phyloP scores from a whole-genome alignment of 257 asterid species.

The Solanum arcanum region DNA sequence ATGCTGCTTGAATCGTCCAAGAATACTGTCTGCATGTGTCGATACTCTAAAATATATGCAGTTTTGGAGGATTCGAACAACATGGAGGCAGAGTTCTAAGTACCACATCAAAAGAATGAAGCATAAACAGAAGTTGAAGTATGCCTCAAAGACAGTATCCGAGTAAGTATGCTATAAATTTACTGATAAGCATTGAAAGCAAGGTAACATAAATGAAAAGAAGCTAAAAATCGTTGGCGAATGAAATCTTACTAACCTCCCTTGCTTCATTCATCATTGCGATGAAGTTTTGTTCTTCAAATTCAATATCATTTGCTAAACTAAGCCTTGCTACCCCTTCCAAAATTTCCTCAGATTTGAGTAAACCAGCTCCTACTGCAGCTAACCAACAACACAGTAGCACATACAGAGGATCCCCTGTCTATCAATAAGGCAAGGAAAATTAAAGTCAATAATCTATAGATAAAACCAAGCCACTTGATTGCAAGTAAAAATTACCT shows the following conservation, averaged over 20 bases:
- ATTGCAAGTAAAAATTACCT: slow-evolving; percentile 24
- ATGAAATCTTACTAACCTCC: slow-evolving; percentile 39
- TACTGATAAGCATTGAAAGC: background rate
- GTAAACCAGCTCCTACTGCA: slow-evolving; percentile 91
- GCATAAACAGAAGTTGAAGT: background rate
- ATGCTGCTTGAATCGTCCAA: background rate
- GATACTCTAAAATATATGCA: background rate
- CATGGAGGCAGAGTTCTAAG: background rate
- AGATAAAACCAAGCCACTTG: background rate
- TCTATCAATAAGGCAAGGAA: slow-evolving; percentile 22
- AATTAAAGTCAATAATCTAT: background rate
- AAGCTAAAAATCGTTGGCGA: background rate
- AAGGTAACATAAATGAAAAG: background rate
- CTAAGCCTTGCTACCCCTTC: slow-evolving; percentile 93
- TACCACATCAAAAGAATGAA: background rate
- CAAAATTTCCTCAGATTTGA: slow-evolving; percentile 88
- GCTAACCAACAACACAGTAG: slow-evolving; percentile 88
- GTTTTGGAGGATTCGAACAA: background rate
- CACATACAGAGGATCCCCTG: slow-evolving; percentile 83
- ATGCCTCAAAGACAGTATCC: background rate
- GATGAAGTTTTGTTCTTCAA: slow-evolving; percentile 79
- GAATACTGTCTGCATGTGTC: background rate
- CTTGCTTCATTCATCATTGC: slow-evolving; percentile 79
- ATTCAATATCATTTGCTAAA: slow-evolving; percentile 75
- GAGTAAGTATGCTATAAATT: background rate